These are phyloP conservation scores for Suhomyces kunorum DNA, from an alignment of 1,139 yeast genomes.

Conservation along the genomic window DNA sequence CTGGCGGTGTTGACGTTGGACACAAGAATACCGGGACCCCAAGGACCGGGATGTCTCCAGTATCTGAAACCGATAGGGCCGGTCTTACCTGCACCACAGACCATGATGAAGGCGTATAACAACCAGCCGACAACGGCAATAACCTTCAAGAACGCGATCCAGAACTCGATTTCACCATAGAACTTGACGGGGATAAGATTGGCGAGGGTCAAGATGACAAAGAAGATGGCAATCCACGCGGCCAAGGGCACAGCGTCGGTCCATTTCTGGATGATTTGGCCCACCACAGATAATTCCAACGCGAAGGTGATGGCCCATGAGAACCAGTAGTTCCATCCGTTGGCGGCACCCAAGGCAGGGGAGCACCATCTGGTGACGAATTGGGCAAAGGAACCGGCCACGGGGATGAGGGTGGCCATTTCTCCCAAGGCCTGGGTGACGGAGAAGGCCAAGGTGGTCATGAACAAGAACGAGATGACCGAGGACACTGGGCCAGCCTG, in stretches of 20 bases:
- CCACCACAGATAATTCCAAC: constrained; percentile 76
- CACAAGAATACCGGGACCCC: constrained; percentile 62
- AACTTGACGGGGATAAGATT: constrained; percentile 63
- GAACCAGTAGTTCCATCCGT: constrained; percentile 86
- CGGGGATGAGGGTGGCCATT: constrained; percentile 73
- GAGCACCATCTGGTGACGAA: constrained; percentile 62
- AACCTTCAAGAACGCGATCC: constrained; percentile 64
- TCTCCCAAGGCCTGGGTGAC: constrained; percentile 75
- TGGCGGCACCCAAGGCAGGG: constrained; percentile 74
- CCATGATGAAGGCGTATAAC: constrained; percentile 65
- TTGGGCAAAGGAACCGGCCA: constrained; percentile 62
- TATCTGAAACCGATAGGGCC: constrained; percentile 83
- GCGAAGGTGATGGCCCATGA: constrained; percentile 86
- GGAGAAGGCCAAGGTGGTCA: constrained; percentile 63
- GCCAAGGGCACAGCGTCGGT: constrained; percentile 69
- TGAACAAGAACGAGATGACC: constrained; percentile 62
- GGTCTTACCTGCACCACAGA: constrained; percentile 67
- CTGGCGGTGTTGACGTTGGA: constrained; percentile 50
- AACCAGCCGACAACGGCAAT: constrained; percentile 72
- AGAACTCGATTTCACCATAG: constrained; percentile 68
- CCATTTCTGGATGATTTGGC: constrained; percentile 77
- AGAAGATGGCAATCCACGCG: constrained; percentile 76
- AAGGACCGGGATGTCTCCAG: constrained; percentile 93
- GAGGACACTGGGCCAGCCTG: constrained; percentile 75
- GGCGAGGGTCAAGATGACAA: constrained; percentile 49